Conservation (phyloP, 1,139 yeast species). For the Sugiyamaella sp. region DNA sequence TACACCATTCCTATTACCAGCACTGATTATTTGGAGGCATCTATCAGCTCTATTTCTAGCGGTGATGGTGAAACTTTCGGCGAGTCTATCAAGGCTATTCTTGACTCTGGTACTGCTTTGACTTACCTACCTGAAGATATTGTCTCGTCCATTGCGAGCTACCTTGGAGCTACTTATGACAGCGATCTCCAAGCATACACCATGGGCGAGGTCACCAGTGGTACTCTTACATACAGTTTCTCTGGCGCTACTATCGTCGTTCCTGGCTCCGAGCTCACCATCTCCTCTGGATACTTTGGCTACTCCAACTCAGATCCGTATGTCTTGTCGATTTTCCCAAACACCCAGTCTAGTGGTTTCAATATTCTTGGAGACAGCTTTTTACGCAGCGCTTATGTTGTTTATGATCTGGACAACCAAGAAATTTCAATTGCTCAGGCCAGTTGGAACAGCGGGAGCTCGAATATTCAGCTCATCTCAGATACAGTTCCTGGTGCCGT, state of each 20-base stretch:
- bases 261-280: slow-evolving; percentile 30
- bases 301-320: slow-evolving; percentile 20
- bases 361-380: slow-evolving; percentile 70
- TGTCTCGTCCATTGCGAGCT: slow-evolving; percentile 27
- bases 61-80: not conserved
- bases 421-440: slow-evolving; percentile 70
- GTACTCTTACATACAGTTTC: slow-evolving; percentile 28
- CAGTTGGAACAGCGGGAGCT: slow-evolving; percentile 28
- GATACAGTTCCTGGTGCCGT: slow-evolving; percentile 13
- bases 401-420: slow-evolving; percentile 67
- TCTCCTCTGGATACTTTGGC: not conserved
- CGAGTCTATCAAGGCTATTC: slow-evolving; percentile 30
- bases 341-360: slow-evolving; percentile 32
- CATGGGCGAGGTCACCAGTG: slow-evolving; percentile 24
- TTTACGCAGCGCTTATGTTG: slow-evolving; percentile 72
- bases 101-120: slow-evolving; percentile 41
- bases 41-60: slow-evolving; percentile 15
- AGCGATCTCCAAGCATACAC: slow-evolving; percentile 25
- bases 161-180: slow-evolving; percentile 31
- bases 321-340: slow-evolving; percentile 31
- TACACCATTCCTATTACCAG: slow-evolving; percentile 34
- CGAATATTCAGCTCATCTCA: slow-evolving; percentile 33
- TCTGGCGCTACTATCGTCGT: slow-evolving; percentile 38
- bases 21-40: slow-evolving; percentile 16
- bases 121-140: slow-evolving; percentile 34